Evolutionary conservation across 2,329 filamentous ascomycete genomes (phyloP).

Genomic region (Calycina herbarum): DNA sequence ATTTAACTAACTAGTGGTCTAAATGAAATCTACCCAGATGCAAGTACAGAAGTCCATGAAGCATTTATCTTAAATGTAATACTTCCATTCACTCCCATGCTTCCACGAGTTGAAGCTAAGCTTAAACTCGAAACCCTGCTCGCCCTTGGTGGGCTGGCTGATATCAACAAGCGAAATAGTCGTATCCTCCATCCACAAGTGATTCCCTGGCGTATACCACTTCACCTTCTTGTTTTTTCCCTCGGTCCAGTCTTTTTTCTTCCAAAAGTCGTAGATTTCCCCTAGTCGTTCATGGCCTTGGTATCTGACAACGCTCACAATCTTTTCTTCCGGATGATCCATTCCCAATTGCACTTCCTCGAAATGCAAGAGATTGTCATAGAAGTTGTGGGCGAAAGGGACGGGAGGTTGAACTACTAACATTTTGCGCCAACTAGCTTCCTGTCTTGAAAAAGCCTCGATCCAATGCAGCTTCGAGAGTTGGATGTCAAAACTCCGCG

Average conservation of each 20-base stretch:
- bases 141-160: too few relatives aligned
- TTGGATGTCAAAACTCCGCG: neutral
- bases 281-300: neutral
- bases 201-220: neutral
- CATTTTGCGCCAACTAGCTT: neutral
- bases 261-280: neutral
- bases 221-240: neutral
- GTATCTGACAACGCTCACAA: neutral
- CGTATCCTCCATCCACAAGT: neutral
- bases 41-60: too few relatives aligned
- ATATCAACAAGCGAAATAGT: too few relatives aligned
- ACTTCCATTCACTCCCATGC: too few relatives aligned
- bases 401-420: neutral
- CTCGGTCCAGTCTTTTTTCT: neutral
- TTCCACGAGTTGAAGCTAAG: too few relatives aligned
- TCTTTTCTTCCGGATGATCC: neutral
- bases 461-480: neutral
- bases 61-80: too few relatives aligned
- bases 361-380: neutral
- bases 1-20: too few relatives aligned
- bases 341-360: too few relatives aligned
- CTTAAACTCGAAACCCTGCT: too few relatives aligned
- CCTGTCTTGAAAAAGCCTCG: neutral
- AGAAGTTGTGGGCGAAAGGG: neutral
- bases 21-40: too few relatives aligned